A percentile compares a stretch with the other conserved stretches of the same genome.
These are phyloP conservation scores for Solanum aculeatissimum DNA, from an alignment of 305 asterid species.

Conservation along the genomic window DNA sequence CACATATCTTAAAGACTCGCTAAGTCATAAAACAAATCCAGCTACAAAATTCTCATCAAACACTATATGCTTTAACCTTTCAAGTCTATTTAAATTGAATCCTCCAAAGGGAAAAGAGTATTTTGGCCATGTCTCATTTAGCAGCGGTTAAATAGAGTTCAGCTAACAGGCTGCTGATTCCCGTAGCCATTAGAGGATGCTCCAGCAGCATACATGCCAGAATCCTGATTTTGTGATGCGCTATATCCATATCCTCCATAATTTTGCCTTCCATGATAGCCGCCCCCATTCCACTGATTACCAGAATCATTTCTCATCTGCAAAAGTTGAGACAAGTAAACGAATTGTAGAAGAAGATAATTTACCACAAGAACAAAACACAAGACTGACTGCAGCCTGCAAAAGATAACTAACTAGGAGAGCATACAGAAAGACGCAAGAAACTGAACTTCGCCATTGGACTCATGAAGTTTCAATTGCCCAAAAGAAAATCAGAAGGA, in stretches of 20 bases:
- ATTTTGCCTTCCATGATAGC: conserved; percentile 52
- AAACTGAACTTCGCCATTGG: not conserved
- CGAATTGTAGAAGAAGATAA: not conserved
- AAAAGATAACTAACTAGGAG: not conserved
- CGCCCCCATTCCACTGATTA: conserved; percentile 46
- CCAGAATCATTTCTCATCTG: conserved; percentile 35
- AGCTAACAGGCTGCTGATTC: conserved; percentile 65
- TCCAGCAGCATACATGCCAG: conserved; percentile 23
- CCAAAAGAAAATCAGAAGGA: not conserved
- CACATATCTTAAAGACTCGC: not conserved
- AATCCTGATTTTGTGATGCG: conserved; percentile 16
- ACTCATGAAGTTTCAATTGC: not conserved
- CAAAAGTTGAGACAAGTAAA: conserved; percentile 1
- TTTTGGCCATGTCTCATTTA: conserved; percentile 12
- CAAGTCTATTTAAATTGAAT: conserved; percentile 9
- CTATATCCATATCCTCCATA: conserved; percentile 57
- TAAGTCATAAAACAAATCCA: conserved; percentile 26
- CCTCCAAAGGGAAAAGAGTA: not conserved
- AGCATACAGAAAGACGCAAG: not conserved
- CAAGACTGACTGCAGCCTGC: not conserved
- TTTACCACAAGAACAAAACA: not conserved
- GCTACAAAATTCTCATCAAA: conserved; percentile 55
- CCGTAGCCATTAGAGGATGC: conserved; percentile 52
- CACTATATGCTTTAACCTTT: conserved; percentile 19
- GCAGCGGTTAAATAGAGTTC: conserved; percentile 2